Conservation (phyloP, 148 eudicot species). For the Vaccinium darrowii region DNA sequence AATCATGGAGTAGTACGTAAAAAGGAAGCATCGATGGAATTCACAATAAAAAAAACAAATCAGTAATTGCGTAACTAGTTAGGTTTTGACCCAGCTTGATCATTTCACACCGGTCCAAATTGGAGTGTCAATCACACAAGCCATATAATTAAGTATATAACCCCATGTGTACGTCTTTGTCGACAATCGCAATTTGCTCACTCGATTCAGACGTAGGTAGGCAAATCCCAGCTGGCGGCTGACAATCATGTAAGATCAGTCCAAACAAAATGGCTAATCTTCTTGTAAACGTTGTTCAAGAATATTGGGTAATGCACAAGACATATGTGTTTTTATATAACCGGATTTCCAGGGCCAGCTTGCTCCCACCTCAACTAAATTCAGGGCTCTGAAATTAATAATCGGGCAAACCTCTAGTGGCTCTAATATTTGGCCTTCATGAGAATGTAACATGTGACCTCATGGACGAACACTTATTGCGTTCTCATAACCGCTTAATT, state of each 20-base stretch:
- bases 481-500: too few species aligned
- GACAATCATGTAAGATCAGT: background rate
- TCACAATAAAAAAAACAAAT: background rate
- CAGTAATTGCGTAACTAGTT: background rate
- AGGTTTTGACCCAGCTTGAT: background rate
- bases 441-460: too few species aligned
- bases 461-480: too few species aligned
- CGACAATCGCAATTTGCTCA: background rate
- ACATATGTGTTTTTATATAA: background rate
- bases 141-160: background rate
- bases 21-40: too few species aligned
- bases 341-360: too few species aligned
- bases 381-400: too few species aligned
- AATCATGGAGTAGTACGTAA: too few species aligned
- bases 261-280: too few species aligned
- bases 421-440: too few species aligned
- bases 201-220: background rate
- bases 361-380: too few species aligned
- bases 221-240: background rate
- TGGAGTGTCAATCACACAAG: background rate
- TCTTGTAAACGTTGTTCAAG: too few species aligned
- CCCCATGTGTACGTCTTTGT: background rate
- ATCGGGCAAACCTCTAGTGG: too few species aligned
- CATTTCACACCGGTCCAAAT: background rate
- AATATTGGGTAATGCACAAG: background rate